Evolutionary conservation across 441 rosid species (phyloP), one percentile per base, ranked within the genome.

Genomic region (Mallotus repandus): DNA sequence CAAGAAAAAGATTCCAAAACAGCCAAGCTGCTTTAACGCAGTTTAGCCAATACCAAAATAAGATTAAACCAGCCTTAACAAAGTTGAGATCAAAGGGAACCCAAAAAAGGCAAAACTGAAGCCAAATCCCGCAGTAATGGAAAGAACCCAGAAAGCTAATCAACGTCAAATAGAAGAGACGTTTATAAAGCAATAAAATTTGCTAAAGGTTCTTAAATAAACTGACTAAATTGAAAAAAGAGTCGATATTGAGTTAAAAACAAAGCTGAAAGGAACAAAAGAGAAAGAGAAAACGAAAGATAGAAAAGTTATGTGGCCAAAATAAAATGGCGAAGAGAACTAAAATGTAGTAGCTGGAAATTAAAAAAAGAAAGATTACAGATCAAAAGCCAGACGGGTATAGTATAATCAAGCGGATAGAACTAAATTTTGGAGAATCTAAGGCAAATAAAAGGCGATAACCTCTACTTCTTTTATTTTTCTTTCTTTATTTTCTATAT

Each of bases 331-430:
- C 85, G 84, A 81, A 78, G 77, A 59, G 63, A 79, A 74, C 81
- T 72, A 83, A 81, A 86, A 64, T 73, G 77, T 59, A 78, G 81
- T 35, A 85, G 85, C 77, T 76, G 73, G 63, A 74, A 76, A 78
- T 61, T 45, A 50, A 66, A 38, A 38, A 4, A 6, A 38, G 7
- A 6, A 61, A 71, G 71, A 53, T 25, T 6, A 15, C 67, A 57
- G 81, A 85, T 79, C 81, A 70, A 16, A 75, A 56, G 18, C 10
- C 57, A 58, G 29, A 43, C 29, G 71, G 69, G 74, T 50, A 63
- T 55, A 41, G 4, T 46, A 22, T 4, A 64, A 67, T 60, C 7
- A 22, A 25, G 73, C 72, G 46, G 63, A 79, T 15, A 68, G n/a
- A 55, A 73, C 80, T 68, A 57, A 74, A 69, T 53, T 72, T 77